Evolutionary conservation across 768 basidiomycete genomes (phyloP), one percentile per base, ranked within the genome.

Genomic region (Gelatoporia subvermispora): DNA sequence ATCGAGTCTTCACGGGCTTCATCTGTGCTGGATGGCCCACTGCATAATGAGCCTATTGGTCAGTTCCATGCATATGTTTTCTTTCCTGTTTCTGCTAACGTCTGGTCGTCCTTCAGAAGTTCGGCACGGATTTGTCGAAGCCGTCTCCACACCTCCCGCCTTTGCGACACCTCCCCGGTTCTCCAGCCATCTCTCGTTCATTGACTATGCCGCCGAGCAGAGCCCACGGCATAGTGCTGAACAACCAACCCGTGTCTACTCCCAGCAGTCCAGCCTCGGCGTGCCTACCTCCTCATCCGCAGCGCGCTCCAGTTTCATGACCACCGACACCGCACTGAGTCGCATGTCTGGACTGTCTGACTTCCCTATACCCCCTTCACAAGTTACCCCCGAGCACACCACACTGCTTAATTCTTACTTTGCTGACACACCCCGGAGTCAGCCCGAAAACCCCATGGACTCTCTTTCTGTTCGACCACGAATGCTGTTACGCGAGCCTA

Each of bases 301-400:
- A 25, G 43, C 70, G 4, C 74, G 76, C 11, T 70, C 73, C 50
- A 88, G 86, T 61, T 82, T 76, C 60, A 68, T 81, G 72, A 88
- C 85, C 8, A 63, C 57, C 25, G 74, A 72, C 2, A 84, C 83
- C 0, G 68, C 64, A 34, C 53, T 68, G 9, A 88, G 86, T 1
- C 73, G 74, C 24, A 88, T 88, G 72, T 87, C 85, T 1, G 72
- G 73, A 8, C 72, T 88, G 13, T 86, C 84, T 3, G 86, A 87
- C 57, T 88, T 88, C 60, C 86, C 85, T 1, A 66, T 65, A 8
- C 85, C 85, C 3, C 85, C 85, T 0, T 50, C 50, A 2, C 57
- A 63, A n/a, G 45, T 56, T 42, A 55, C 65, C 22, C 56, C 59
- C 37, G 61, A 61, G 35, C 70, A 69, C 42, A 62, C 71, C 54